Percentiles rank a stretch among this genome's conserved stretches.
phyloP scores from a whole-genome alignment of 257 asterid species.

The Solanum appendiculatum region DNA sequence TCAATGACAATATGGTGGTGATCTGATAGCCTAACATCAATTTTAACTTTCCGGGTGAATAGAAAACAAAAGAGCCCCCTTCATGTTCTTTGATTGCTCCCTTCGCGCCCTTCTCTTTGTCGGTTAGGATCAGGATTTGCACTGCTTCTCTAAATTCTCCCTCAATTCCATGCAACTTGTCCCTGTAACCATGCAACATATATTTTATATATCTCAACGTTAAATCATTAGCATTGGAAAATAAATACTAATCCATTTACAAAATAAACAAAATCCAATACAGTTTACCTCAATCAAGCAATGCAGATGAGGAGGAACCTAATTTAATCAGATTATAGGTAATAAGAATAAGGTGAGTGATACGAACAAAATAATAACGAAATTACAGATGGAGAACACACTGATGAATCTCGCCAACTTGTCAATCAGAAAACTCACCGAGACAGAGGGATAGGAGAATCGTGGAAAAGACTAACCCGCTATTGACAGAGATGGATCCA shows the following conservation, averaged over 20 bases:
- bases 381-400: background rate
- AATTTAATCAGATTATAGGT: background rate
- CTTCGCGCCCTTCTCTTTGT: background rate
- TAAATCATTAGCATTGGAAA: background rate
- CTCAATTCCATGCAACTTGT: background rate
- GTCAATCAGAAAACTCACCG: background rate
- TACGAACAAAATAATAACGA: background rate
- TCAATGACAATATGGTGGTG: background rate
- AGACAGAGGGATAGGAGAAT: background rate
- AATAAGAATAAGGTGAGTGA: background rate
- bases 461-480: background rate
- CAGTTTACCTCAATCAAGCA: background rate
- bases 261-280: background rate
- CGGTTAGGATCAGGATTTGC: background rate
- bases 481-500: background rate
- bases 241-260: background rate
- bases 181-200: background rate
- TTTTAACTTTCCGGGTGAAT: background rate
- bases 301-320: background rate
- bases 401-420: background rate
- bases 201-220: background rate
- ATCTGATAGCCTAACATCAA: background rate
- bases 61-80: background rate
- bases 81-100: background rate
- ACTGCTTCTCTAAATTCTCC: background rate